Percentiles rank a stretch among this genome's conserved stretches.
phyloP scores from a whole-genome alignment of 164 flowering plant genomes.

The Magnolia changhungtana region DNA sequence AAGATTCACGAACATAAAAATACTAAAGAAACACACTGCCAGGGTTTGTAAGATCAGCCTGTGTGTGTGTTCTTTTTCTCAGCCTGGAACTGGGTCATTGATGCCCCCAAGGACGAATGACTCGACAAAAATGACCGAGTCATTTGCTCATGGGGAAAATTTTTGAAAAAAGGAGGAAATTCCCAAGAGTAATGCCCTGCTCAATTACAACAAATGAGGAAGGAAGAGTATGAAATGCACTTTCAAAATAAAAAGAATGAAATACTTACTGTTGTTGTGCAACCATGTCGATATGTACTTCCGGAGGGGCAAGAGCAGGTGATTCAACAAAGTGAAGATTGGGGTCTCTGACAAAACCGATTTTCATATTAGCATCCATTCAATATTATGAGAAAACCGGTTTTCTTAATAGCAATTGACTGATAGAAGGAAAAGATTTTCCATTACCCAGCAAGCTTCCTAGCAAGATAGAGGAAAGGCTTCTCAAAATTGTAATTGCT shows the following conservation, averaged over 20 bases:
- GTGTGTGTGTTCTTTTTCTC: too few relatives aligned
- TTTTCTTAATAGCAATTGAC: neutral
- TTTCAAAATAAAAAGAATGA: too few relatives aligned
- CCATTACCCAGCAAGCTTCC: slow-evolving; percentile 76
- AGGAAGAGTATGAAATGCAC: neutral
- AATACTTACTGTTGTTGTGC: slow-evolving; percentile 45
- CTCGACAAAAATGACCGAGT: neutral
- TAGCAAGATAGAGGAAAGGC: slow-evolving; percentile 76
- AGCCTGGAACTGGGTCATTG: too few relatives aligned
- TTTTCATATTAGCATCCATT: neutral
- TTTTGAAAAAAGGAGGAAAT: too few relatives aligned
- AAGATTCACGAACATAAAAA: too few relatives aligned
- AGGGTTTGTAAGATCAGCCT: too few relatives aligned
- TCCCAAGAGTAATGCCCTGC: too few relatives aligned
- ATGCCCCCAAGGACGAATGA: too few relatives aligned
- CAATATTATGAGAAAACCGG: neutral
- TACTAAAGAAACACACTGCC: too few relatives aligned
- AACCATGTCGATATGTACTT: slow-evolving; percentile 56
- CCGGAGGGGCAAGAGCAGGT: slow-evolving; percentile 67
- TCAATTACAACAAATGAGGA: too few relatives aligned
- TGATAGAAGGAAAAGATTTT: neutral
- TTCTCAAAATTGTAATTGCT: slow-evolving; percentile 86
- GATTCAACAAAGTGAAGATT: slow-evolving; percentile 67
- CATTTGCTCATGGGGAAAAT: too few relatives aligned
- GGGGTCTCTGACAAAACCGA: slow-evolving; percentile 33